Evolutionary conservation across 306 rosid species (phyloP).

Genomic region (Inga leiocalycina): DNA sequence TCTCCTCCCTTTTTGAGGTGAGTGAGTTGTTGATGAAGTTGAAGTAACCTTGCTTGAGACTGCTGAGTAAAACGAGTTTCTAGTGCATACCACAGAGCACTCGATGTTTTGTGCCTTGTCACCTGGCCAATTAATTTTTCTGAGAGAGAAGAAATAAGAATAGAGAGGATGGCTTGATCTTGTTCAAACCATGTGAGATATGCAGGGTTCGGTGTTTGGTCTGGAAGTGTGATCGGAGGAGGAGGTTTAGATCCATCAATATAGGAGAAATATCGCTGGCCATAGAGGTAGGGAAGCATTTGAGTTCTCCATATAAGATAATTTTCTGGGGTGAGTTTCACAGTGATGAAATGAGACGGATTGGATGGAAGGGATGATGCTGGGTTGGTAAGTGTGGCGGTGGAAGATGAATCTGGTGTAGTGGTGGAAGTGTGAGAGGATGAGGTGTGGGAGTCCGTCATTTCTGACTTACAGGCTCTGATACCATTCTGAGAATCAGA

Average conservation of each 20-base stretch:
- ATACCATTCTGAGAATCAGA: too few species aligned
- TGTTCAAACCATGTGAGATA: neutral
- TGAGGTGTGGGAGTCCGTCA: too few species aligned
- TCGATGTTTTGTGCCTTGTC: neutral
- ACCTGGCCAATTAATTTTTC: neutral
- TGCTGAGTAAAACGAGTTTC: neutral
- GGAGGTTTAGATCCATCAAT: neutral
- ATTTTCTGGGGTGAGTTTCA: neutral
- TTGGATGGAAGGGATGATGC: too few species aligned
- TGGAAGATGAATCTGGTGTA: too few species aligned
- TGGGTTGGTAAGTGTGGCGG: too few species aligned
- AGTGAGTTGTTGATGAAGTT: neutral
- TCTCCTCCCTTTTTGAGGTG: neutral
- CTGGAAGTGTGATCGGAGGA: neutral
- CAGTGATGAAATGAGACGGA: neutral
- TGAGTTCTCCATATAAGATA: neutral
- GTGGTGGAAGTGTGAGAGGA: too few species aligned
- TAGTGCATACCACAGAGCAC: neutral
- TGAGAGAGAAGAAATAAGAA: neutral
- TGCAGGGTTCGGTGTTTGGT: neutral
- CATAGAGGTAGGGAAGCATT: neutral
- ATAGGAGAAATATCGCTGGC: too few species aligned
- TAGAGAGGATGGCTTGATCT: neutral
- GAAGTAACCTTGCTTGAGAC: neutral
- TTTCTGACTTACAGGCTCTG: too few species aligned